phyloP scores from a whole-genome alignment of 495 filamentous ascomycete species.

The Apodospora peruviana region DNA sequence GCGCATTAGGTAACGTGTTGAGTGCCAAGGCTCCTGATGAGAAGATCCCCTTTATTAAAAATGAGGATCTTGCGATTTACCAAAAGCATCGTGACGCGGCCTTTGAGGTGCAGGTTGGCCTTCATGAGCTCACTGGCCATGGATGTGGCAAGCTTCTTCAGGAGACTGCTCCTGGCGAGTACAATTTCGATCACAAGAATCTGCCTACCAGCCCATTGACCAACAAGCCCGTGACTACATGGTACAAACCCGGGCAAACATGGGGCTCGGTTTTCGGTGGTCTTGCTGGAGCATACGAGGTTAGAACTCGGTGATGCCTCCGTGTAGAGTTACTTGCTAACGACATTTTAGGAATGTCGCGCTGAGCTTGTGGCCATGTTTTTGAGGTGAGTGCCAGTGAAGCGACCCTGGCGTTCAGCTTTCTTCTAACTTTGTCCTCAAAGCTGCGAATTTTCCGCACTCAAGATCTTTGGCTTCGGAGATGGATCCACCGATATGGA shows the following conservation, averaged over 20 bases:
- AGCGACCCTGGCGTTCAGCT: conserved; percentile 57
- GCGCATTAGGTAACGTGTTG: conserved; percentile 88
- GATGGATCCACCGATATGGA: conserved; percentile 66
- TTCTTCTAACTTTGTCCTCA: conserved; percentile 22
- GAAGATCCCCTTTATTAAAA: conserved; percentile 78
- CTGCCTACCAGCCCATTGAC: conserved; percentile 79
- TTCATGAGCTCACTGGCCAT: conserved; percentile 93
- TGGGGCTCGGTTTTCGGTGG: conserved; percentile 90
- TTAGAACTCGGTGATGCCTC: conserved; percentile 22
- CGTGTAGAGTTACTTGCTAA: neutral
- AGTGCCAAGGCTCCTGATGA: conserved; percentile 86
- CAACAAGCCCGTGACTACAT: conserved; percentile 69
- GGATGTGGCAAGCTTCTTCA: conserved; percentile 93
- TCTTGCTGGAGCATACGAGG: conserved; percentile 81
- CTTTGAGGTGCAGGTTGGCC: conserved; percentile 92
- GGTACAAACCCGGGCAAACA: conserved; percentile 90
- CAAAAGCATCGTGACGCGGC: conserved; percentile 73
- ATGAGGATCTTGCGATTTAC: conserved; percentile 69
- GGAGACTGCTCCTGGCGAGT: conserved; percentile 72
- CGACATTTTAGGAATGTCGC: conserved; percentile 38
- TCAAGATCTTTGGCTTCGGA: conserved; percentile 88
- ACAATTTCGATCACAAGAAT: conserved; percentile 77
- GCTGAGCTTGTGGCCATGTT: conserved; percentile 91
- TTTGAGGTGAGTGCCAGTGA: conserved; percentile 65
- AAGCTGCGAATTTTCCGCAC: conserved; percentile 78